These are phyloP conservation scores for Boletus sp. DNA, from an alignment of 768 basidiomycete species.

Conservation along the genomic window DNA sequence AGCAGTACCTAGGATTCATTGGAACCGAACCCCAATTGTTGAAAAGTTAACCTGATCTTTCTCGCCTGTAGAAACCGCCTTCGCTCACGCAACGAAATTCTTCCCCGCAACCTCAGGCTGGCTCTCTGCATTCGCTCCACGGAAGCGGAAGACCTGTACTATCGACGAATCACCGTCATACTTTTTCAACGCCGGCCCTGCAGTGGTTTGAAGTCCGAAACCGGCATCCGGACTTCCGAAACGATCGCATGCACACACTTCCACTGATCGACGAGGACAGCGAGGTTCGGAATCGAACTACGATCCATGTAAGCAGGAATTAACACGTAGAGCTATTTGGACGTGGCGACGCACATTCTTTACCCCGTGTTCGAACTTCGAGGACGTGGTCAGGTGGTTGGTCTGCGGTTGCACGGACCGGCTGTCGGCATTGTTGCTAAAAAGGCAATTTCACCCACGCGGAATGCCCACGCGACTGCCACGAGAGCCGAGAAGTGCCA, in stretches of 20 bases:
- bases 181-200: background rate
- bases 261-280: no score
- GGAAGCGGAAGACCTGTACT: background rate
- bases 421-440: conserved; percentile 15
- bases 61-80: no score
- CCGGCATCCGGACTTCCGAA: background rate
- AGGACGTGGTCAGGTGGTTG: background rate
- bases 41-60: no score
- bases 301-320: background rate
- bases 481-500: conserved; percentile 37
- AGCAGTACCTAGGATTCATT: no score
- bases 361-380: background rate
- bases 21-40: no score
- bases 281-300: background rate
- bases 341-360: background rate
- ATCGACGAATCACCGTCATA: background rate
- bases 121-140: background rate
- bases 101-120: no score
- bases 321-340: background rate
- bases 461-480: conserved; percentile 33
- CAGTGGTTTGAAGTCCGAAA: conserved; percentile 5
- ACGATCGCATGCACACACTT: background rate
- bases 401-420: conserved; percentile 3
- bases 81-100: no score
- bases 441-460: conserved; percentile 26